phyloP scores from a whole-genome alignment of 164 flowering plant genomes.

The Nymphaea colorata region DNA sequence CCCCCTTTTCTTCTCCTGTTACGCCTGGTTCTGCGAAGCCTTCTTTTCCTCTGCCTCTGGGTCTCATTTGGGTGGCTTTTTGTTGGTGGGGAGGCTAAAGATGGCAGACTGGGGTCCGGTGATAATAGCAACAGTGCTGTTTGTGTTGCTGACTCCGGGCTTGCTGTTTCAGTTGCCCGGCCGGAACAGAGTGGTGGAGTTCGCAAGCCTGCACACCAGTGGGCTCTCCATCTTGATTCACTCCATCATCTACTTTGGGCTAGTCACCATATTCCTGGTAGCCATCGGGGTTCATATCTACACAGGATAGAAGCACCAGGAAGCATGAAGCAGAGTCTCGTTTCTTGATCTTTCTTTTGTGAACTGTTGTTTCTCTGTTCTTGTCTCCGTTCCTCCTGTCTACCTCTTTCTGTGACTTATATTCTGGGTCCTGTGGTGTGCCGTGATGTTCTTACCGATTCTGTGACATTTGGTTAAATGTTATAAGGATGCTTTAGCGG shows the following conservation, averaged over 20 bases:
- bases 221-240: slow-evolving; percentile 48
- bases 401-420: no score
- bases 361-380: neutral
- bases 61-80: neutral
- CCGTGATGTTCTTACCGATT: no score
- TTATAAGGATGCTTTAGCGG: no score
- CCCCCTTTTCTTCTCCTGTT: neutral
- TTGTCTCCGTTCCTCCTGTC: neutral
- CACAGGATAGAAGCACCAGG: slow-evolving; percentile 15
- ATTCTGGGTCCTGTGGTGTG: no score
- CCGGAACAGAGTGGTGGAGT: slow-evolving; percentile 33
- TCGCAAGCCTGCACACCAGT: slow-evolving; percentile 47
- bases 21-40: no score
- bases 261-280: slow-evolving; percentile 44
- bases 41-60: no score
- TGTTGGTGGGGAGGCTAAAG: neutral
- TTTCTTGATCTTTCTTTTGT: neutral
- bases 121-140: slow-evolving; percentile 46
- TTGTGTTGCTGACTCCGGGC: slow-evolving; percentile 52
- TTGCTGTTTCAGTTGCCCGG: slow-evolving; percentile 56
- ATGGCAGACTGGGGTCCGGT: slow-evolving; percentile 73
- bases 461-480: no score
- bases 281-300: slow-evolving; percentile 52
- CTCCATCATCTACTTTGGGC: slow-evolving; percentile 44
- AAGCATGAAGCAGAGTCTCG: no score